Base-by-base conservation (phyloP, 352 stramenopile species). In the Phytophthora fragariae region DNA sequence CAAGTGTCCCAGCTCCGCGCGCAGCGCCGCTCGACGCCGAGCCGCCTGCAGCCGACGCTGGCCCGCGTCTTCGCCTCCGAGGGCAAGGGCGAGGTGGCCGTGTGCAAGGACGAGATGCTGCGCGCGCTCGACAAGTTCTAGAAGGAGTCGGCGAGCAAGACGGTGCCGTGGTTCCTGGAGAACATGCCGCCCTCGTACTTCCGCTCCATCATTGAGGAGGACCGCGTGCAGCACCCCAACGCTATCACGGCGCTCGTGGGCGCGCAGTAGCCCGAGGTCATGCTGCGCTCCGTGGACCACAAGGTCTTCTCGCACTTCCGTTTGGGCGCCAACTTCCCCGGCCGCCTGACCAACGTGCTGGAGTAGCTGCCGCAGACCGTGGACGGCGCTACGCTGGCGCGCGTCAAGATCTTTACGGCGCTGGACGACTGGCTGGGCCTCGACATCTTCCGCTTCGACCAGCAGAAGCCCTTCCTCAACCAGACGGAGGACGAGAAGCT, bases 121-220 rank as follows among this genome's bases (percentile, higher is more conserved):
- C 64, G 80, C 41, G 78, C 81, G 21, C 77, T 94, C 46, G 83
- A 91, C 69, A 79, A 82, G 62, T 90, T 92, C 81, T 85, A 94
- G 73, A 88, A 91, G 75, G 75, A 83, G 12, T 78, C 85, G 1
- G 87, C 87, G 5, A 61, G 67, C 72, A 92, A 93, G 79, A 93
- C 87, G 33, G 85, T 94, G 39, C 85, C 85, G 70, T 97, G 91
- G 90, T 97, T 97, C 72, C 68, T 97, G 52, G 77, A 91, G 54
- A 95, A 96, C 85, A 97, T 97, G 90, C 91, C 91, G 24, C 83
- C 86, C 17, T 76, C 90, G n/a, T 97, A 97, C 83, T 97, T 97
- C 75, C 86, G 91, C 64, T 89, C 92, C 56, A 95, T 94, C 56
- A 72, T 80, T 58, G 87, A 97, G 75, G 83, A 91, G 69, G 86